Evolutionary conservation across 2,329 filamentous ascomycete genomes (phyloP), one percentile per base, ranked within the genome.

Genomic region (Conoideocrella luteorostrata): DNA sequence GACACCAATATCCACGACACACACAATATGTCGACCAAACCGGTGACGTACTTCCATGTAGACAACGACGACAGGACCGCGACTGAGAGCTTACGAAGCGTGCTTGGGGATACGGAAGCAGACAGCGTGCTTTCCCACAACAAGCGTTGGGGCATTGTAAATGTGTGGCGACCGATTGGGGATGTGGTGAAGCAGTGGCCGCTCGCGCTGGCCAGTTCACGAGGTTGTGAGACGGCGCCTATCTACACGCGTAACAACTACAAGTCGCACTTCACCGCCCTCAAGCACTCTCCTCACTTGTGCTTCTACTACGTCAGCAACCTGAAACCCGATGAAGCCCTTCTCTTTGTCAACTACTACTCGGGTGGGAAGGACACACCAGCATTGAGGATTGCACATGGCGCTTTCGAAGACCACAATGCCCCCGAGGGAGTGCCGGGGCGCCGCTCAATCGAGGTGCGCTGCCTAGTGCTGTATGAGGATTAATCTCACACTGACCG

Each of bases 231-330:
- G 12, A 43, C 40, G 7, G 29, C 17, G 11, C 40, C 40, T 9
- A 43, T 43, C 17, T 43, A 23, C 40, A 43, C 40, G 11, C 21
- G 34, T 10, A 43, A 43, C 28, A 43, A 43, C 13, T 43, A 43
- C 40, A 43, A 43, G 30, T 35, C 40, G 33, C 28, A 43, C 32
- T 43, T 43, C 22, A 43, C 40, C 4, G 40, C 40, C 28, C 40
- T 43, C 6, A 29, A 32, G 40, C 40, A 29, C 7, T 32, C 21
- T 22, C 28, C 40, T 9, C 40, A 43, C 10, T 43, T 43, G 21
- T 35, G 20, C 32, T 43, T 43, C 24, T 43, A 43, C 40, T 43
- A 43, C 15, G 40, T 43, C 12, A 43, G 40, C 29, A 43, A 43
- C 40, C 20, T 43, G 40, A 32, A 29, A 12, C 37, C 37, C 13